phyloP scores from a whole-genome alignment of 495 filamentous ascomycete species.

The Aspergillus ellipticus region DNA sequence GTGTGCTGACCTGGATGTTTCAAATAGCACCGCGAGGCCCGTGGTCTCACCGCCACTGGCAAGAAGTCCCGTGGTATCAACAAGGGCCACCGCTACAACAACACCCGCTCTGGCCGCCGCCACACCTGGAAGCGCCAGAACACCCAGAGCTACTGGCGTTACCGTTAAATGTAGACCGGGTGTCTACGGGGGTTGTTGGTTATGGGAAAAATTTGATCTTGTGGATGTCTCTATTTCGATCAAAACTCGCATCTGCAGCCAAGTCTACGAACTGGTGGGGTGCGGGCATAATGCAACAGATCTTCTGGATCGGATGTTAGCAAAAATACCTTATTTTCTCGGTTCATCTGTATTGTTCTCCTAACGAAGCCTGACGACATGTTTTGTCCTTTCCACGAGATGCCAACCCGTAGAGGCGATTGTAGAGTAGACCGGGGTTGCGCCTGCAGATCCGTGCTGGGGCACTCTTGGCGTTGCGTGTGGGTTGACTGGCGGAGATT shows the following conservation, averaged over 20 bases:
- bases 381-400: constrained; percentile 25
- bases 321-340: constrained; percentile 38
- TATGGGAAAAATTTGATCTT: constrained; percentile 23
- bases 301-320: constrained; percentile 42
- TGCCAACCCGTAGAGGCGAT: not conserved
- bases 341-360: constrained; percentile 35
- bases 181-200: constrained; percentile 30
- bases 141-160: constrained; percentile 92
- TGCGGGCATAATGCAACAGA: constrained; percentile 41
- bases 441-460: not conserved
- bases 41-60: constrained; percentile 94
- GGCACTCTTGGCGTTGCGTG: not conserved
- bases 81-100: constrained; percentile 98
- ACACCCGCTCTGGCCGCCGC: constrained; percentile 88
- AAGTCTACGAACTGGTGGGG: constrained; percentile 28
- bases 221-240: constrained; percentile 40
- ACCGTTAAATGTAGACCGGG: constrained; percentile 51
- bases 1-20: constrained; percentile 22
- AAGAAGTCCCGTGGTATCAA: constrained; percentile 99
- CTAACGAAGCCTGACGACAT: constrained; percentile 44
- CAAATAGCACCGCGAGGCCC: constrained; percentile 82
- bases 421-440: not conserved
- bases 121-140: constrained; percentile 99
- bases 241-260: constrained; percentile 31
- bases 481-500: not conserved